These are phyloP conservation scores for Alternaria sp. DNA, from an alignment of 2,329 filamentous ascomycete species.

Conservation along the genomic window DNA sequence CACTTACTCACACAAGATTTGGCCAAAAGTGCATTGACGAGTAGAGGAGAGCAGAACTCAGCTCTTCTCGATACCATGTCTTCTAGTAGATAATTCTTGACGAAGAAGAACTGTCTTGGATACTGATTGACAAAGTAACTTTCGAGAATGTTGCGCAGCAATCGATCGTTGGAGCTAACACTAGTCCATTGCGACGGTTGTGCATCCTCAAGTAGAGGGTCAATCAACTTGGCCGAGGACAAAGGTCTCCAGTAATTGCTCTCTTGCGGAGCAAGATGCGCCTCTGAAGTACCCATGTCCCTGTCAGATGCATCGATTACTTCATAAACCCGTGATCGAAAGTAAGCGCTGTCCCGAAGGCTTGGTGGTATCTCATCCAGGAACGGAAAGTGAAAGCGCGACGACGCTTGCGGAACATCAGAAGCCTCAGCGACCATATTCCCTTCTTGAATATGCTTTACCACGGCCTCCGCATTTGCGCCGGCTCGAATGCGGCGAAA, in stretches of 20 bases:
- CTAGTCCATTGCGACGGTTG: conserved; percentile 24
- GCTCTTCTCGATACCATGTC: conserved; percentile 18
- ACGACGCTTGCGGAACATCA: conserved; percentile 16
- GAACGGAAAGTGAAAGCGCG: conserved; percentile 25
- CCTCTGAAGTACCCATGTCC: background rate
- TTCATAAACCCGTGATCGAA: conserved; percentile 16
- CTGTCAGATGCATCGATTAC: background rate
- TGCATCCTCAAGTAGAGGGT: conserved; percentile 20
- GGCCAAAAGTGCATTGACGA: conserved; percentile 31
- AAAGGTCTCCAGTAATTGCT: conserved; percentile 24
- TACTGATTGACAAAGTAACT: conserved; percentile 21
- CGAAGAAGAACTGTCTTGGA: conserved; percentile 15
- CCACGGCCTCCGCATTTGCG: conserved; percentile 14
- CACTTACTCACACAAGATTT: conserved; percentile 24
- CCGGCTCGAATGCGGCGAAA: conserved; percentile 22
- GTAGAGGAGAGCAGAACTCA: conserved; percentile 22
- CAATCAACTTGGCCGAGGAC: conserved; percentile 23
- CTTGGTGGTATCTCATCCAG: conserved; percentile 7
- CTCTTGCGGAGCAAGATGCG: background rate
- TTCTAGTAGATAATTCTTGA: conserved; percentile 27
- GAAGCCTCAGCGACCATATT: conserved; percentile 18
- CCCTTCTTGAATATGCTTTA: conserved; percentile 17
- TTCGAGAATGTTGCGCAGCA: conserved; percentile 22
- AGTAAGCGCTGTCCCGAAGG: conserved; percentile 13
- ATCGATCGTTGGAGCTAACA: conserved; percentile 20